Evolutionary conservation across 352 stramenopile species (phyloP).

Genomic region (Pythium sp.): DNA sequence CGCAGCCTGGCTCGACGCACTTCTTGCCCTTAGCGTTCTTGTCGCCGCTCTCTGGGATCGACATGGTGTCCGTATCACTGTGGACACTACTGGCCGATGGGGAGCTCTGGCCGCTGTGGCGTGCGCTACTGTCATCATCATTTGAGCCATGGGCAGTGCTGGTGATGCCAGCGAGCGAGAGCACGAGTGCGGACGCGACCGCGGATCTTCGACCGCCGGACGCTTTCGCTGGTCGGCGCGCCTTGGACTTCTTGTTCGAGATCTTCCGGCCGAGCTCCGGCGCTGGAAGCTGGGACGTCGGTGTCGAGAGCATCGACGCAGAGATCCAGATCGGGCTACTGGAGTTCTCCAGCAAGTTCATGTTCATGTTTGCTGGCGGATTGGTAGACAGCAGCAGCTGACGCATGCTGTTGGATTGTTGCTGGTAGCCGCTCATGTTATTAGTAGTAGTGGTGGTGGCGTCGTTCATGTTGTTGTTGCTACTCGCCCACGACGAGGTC

Average conservation of each 20-base stretch:
- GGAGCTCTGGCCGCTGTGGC: background rate
- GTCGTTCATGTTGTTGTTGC: background rate
- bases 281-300: conserved; percentile 13
- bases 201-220: background rate
- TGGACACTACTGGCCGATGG: background rate
- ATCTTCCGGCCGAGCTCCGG: conserved; percentile 15
- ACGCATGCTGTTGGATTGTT: conserved; percentile 8
- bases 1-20: conserved; percentile 60
- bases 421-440: background rate
- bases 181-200: background rate
- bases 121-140: background rate
- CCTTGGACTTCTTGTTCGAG: conserved; percentile 16
- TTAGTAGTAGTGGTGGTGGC: background rate
- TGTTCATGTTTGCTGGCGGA: background rate
- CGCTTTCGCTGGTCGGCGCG: conserved; percentile 8
- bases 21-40: conserved; percentile 66
- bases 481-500: conserved; percentile 3
- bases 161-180: conserved; percentile 12
- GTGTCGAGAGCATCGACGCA: conserved; percentile 17
- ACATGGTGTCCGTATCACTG: background rate
- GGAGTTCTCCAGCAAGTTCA: background rate
- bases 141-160: background rate
- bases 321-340: conserved; percentile 17
- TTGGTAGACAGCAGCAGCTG: conserved; percentile 9
- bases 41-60: conserved; percentile 9